phyloP scores from a whole-genome alignment of 1,139 yeast species.

The Blastobotrys ciferrii region DNA sequence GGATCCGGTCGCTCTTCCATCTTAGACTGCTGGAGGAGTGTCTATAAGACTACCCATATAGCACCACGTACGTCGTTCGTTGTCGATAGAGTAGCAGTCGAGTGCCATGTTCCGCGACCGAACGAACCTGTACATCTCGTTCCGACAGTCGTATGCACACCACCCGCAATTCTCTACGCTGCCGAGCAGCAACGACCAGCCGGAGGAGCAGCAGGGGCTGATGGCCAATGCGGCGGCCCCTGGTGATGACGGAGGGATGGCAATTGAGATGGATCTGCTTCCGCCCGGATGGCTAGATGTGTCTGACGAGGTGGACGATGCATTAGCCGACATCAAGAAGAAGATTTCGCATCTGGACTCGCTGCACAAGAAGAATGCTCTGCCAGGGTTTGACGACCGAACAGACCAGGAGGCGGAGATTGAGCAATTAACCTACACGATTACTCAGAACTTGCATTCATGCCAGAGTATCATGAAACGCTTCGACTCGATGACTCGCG shows the following conservation, averaged over 20 bases:
- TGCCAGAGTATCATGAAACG: slow-evolving; percentile 75
- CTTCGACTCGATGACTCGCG: slow-evolving; percentile 51
- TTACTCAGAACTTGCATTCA: slow-evolving; percentile 70
- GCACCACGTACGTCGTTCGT: too few species aligned
- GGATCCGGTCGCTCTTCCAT: too few species aligned
- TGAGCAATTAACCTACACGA: slow-evolving; percentile 69
- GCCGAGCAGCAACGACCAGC: slow-evolving; percentile 41
- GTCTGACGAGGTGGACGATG: slow-evolving; percentile 66
- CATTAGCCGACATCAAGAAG: slow-evolving; percentile 48
- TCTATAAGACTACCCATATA: too few species aligned
- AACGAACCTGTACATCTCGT: slow-evolving; percentile 44
- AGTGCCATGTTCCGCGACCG: slow-evolving; percentile 43
- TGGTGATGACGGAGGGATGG: slow-evolving; percentile 29
- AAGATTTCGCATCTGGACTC: slow-evolving; percentile 59
- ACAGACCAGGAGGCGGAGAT: slow-evolving; percentile 67
- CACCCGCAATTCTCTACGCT: slow-evolving; percentile 31
- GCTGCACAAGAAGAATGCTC: slow-evolving; percentile 74
- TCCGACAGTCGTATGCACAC: slow-evolving; percentile 44
- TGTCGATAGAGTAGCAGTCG: not conserved
- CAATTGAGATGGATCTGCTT: slow-evolving; percentile 46
- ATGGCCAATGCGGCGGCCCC: slow-evolving; percentile 46
- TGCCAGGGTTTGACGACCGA: slow-evolving; percentile 84
- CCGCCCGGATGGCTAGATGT: slow-evolving; percentile 81
- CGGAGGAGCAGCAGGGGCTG: slow-evolving; percentile 63
- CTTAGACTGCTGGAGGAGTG: too few species aligned